Evolutionary conservation across 257 asterid genomes (phyloP).

Genomic region (Rubia yunnanensis): DNA sequence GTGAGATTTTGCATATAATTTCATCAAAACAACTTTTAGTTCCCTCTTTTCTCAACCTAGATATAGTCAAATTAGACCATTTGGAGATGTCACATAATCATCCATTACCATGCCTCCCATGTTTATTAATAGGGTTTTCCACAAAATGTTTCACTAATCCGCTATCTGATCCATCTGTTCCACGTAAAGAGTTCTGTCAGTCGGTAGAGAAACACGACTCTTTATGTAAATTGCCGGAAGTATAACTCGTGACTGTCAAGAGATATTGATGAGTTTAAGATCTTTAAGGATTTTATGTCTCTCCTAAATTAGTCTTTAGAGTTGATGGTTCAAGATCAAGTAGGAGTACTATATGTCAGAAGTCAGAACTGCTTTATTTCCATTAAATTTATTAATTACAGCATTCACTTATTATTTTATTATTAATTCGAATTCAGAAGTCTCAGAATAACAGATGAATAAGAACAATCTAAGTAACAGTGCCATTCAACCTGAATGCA

Average conservation of each 20-base stretch:
- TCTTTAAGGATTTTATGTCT: too few relatives aligned
- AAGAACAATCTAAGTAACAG: neutral
- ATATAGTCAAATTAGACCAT: neutral
- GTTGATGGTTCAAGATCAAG: slow-evolving; percentile 2
- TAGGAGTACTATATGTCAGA: slow-evolving; percentile 1
- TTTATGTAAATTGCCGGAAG: neutral
- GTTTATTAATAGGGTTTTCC: neutral
- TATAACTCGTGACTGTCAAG: too few relatives aligned
- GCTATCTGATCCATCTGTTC: too few relatives aligned
- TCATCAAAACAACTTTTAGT: slow-evolving; percentile 3
- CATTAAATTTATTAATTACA: neutral
- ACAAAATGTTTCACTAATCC: neutral
- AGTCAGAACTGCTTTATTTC: slow-evolving; percentile 1
- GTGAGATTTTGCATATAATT: slow-evolving; percentile 16
- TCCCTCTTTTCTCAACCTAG: neutral
- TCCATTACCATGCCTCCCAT: neutral
- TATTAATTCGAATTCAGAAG: neutral
- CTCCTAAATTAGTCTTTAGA: neutral
- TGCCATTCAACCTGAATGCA: slow-evolving; percentile 5
- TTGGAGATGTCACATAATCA: neutral
- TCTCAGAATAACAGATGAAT: neutral
- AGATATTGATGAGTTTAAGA: too few relatives aligned
- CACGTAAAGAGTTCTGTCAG: neutral
- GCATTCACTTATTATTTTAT: neutral
- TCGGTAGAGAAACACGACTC: neutral